Conservation (phyloP, 2,329 filamentous ascomycete species). For the Tolypocladium inflatum region DNA sequence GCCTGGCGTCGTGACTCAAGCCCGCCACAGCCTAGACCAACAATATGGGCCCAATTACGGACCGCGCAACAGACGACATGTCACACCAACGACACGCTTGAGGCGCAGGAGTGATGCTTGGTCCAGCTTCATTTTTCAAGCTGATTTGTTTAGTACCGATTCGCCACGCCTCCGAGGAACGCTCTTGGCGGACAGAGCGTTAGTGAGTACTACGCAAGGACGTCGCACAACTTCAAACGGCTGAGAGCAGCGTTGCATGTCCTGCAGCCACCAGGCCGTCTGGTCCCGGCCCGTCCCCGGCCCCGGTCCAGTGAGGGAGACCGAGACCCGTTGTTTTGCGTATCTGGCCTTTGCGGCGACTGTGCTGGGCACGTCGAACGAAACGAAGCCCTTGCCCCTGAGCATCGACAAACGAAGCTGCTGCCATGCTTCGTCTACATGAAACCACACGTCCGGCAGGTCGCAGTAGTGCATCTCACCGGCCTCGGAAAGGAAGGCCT, state of each 20-base stretch:
- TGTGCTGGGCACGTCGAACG: constrained; percentile 53
- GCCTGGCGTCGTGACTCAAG: neutral
- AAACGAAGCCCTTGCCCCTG: constrained; percentile 43
- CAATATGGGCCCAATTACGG: neutral
- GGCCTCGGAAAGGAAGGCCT: constrained; percentile 31
- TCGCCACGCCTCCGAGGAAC: neutral
- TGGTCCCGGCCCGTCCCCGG: constrained; percentile 42
- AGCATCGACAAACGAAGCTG: constrained; percentile 46
- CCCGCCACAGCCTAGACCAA: neutral
- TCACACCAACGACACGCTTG: neutral
- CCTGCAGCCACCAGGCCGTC: constrained; percentile 48
- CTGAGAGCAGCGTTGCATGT: no score
- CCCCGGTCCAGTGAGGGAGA: constrained; percentile 61
- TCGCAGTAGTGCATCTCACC: constrained; percentile 55
- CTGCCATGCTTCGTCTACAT: constrained; percentile 42
- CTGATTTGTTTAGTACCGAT: neutral
- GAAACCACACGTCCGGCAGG: constrained; percentile 42
- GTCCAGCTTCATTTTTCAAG: neutral
- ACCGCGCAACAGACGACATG: neutral
- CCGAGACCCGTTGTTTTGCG: constrained; percentile 41
- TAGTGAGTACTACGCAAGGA: neutral
- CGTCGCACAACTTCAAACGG: no score
- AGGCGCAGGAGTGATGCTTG: neutral
- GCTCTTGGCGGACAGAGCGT: neutral
- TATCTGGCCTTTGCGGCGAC: constrained; percentile 53